A percentile compares a stretch with the other conserved stretches of the same genome.
These are phyloP conservation scores for Spiromastix sp. DNA, from an alignment of 2,329 filamentous ascomycete genomes.

Conservation along the genomic window DNA sequence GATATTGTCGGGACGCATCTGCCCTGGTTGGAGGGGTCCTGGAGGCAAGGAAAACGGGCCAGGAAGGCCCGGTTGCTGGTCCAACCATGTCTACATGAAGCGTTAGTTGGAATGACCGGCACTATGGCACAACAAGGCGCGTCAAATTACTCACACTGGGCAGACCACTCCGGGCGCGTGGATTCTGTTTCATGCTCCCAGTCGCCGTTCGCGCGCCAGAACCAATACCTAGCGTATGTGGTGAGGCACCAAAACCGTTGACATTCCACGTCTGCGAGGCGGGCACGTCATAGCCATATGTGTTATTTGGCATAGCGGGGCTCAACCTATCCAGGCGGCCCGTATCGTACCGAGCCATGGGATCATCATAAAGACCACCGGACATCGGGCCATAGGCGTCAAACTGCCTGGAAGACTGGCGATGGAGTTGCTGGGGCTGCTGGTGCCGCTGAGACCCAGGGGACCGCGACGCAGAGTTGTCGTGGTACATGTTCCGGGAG, in stretches of 20 bases:
- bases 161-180: slow-evolving; percentile 50
- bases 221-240: slow-evolving; percentile 51
- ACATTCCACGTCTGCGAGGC: slow-evolving; percentile 73
- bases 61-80: slow-evolving; percentile 42
- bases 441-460: slow-evolving; percentile 57
- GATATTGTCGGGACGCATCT: slow-evolving; percentile 32
- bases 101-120: slow-evolving; percentile 5
- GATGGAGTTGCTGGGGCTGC: slow-evolving; percentile 52
- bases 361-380: slow-evolving; percentile 61
- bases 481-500: slow-evolving; percentile 50
- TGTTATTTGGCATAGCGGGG: slow-evolving; percentile 46
- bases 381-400: slow-evolving; percentile 61
- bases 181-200: slow-evolving; percentile 45
- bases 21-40: slow-evolving; percentile 28
- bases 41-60: slow-evolving; percentile 37
- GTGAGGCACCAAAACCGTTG: slow-evolving; percentile 56
- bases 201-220: slow-evolving; percentile 46
- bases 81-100: slow-evolving; percentile 49
- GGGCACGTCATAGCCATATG: slow-evolving; percentile 59
- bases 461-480: slow-evolving; percentile 60
- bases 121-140: slow-evolving; percentile 1
- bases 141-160: slow-evolving; percentile 56
- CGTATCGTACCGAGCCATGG: slow-evolving; percentile 47
- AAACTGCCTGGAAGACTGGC: slow-evolving; percentile 67
- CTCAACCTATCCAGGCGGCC: slow-evolving; percentile 47